Percentiles rank a stretch among this genome's conserved stretches.
Conservation (phyloP, 352 stramenopile species). For the Phytopythium kandeliae region DNA sequence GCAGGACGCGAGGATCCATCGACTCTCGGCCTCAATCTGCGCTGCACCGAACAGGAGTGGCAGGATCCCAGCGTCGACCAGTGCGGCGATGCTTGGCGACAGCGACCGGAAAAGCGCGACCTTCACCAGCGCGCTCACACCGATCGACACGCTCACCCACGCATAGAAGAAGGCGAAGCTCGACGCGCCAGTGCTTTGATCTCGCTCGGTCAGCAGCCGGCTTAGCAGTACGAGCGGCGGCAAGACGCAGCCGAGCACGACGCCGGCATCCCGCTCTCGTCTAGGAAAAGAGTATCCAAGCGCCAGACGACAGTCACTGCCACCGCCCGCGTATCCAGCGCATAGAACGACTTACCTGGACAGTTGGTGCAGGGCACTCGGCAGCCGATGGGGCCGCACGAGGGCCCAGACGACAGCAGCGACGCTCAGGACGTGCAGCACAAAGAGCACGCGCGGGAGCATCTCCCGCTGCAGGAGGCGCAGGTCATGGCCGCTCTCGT, state of each 20-base stretch:
- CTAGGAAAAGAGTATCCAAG: conserved; percentile 11
- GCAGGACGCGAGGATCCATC: conserved; percentile 29
- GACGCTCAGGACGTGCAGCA: conserved; percentile 24
- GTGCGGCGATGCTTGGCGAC: conserved; percentile 22
- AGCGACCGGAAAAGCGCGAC: conserved; percentile 28
- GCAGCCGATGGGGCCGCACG: conserved; percentile 11
- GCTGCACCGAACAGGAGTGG: conserved; percentile 18
- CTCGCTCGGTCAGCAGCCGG: conserved; percentile 36
- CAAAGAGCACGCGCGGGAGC: conserved; percentile 19
- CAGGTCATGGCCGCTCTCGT: conserved; percentile 17
- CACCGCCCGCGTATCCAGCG: not conserved
- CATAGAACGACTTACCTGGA: conserved; percentile 12
- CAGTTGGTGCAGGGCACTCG: conserved; percentile 10
- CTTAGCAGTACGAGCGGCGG: conserved; percentile 53
- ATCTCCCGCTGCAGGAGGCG: conserved; percentile 22
- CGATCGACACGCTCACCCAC: conserved; percentile 46
- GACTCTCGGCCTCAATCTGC: conserved; percentile 25
- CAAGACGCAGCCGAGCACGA: conserved; percentile 54
- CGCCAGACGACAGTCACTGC: conserved; percentile 3
- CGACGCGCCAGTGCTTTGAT: conserved; percentile 17
- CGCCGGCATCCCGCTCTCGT: conserved; percentile 45
- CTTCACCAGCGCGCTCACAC: conserved; percentile 40
- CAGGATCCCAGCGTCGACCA: conserved; percentile 38
- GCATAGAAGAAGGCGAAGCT: conserved; percentile 47
- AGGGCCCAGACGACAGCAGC: conserved; percentile 21